Evolutionary conservation across 208 protist species (phyloP).

Genomic region (Herpetomonas samuelpessoai): DNA sequence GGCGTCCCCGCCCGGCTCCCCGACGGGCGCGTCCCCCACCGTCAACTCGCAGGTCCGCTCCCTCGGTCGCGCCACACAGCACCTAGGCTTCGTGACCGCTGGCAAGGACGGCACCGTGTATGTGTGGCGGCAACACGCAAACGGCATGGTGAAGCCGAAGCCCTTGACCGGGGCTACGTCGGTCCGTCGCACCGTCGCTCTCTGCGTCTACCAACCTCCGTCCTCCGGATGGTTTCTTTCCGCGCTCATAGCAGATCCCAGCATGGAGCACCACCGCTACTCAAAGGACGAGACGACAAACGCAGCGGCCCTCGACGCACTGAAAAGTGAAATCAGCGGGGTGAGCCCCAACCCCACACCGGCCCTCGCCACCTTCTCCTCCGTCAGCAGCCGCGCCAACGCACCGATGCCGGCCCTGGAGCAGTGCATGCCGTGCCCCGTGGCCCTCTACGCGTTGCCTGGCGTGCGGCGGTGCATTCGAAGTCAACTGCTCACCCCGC

Average conservation of each 20-base stretch:
- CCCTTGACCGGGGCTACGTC: slow-evolving; percentile 8
- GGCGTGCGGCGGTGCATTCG: neutral
- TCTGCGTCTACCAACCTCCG: slow-evolving; percentile 19
- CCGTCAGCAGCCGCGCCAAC: neutral
- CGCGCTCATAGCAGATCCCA: neutral
- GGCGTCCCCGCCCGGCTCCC: neutral
- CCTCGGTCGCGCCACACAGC: slow-evolving; percentile 26
- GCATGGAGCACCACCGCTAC: neutral
- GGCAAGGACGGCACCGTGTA: slow-evolving; percentile 48
- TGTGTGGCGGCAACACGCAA: slow-evolving; percentile 43
- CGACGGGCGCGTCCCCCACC: neutral
- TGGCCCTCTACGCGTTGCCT: neutral
- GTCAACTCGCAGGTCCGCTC: neutral
- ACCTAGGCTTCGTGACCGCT: slow-evolving; percentile 64
- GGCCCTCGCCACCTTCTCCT: too few species aligned
- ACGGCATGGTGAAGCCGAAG: slow-evolving; percentile 6
- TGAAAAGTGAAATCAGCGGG: neutral
- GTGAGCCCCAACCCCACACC: too few species aligned
- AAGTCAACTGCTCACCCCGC: neutral
- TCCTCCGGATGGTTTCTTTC: slow-evolving; percentile 15
- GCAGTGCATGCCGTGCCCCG: neutral
- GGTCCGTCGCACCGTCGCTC: slow-evolving; percentile 12
- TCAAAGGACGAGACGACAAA: too few species aligned
- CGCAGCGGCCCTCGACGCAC: too few species aligned
- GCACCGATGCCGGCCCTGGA: neutral